Evolutionary conservation across 352 stramenopile species (phyloP), one percentile per base, ranked within the genome.

Genomic region (Phytophthora podocarpi): DNA sequence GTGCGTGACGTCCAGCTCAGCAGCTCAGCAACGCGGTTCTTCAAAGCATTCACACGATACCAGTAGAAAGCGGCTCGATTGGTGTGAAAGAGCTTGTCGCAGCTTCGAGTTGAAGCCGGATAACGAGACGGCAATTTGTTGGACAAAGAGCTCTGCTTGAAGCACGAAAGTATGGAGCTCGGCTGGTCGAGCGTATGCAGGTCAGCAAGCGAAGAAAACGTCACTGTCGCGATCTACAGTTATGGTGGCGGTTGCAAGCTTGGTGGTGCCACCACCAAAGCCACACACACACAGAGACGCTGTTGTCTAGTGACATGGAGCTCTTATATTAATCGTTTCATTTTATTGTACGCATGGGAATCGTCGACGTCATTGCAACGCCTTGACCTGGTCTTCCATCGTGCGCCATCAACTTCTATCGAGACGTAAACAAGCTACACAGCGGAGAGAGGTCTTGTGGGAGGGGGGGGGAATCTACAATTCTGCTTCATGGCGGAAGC

Each of bases 241-340:
- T 12, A 12, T 40, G 34, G 13, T 40, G 13, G 5, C 34, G 8
- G 40, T 12, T 48, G n/a, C n/a, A n/a, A n/a, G n/a, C 4, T 21
- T 20, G 23, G 9, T 26, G 16, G 36, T n/a, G n/a, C n/a, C n/a
- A 24, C 36, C 24, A 12, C 36, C 5, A 26, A 27, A 12, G 20
- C 20, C 21, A 46, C 39, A 11, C n/a, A n/a, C n/a, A 36, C 24
- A 15, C 37, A 28, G 18, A 6, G 5, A 28, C 4, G 20, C 20
- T 30, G 37, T 3, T 26, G 13, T 16, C 15, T 35, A 28, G 30
- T 51, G 30, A 51, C 20, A 42, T 59, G 21, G 53, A 60, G 47
- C 62, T 65, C 55, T 66, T 70, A 70, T 70, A 70, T 70, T 66
- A 70, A 32, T 60, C 34, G 32, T 42, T 60, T 65, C 54, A 70